Percentiles rank a stretch among this genome's conserved stretches.
phyloP scores from a whole-genome alignment of 2,329 filamentous ascomycete genomes.

The Fusarium fujikuroi region DNA sequence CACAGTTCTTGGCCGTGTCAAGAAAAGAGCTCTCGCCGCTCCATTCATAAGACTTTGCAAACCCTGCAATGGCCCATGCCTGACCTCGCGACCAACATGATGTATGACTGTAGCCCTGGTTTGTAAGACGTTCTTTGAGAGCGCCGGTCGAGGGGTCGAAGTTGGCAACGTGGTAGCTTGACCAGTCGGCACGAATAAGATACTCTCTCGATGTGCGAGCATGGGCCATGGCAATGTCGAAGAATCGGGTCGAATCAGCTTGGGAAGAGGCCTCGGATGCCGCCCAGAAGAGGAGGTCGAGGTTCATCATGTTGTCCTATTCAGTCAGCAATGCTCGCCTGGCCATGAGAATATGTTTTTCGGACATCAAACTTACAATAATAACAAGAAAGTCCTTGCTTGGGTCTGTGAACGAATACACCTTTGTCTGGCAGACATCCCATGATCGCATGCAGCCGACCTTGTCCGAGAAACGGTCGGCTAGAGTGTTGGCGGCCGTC shows the following conservation, averaged over 20 bases:
- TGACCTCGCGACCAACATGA: conserved; percentile 61
- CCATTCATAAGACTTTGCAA: conserved; percentile 59
- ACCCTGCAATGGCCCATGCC: conserved; percentile 61
- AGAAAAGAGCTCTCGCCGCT: conserved; percentile 55
- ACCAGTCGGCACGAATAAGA: conserved; percentile 53
- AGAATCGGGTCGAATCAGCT: conserved; percentile 27
- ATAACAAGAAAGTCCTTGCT: conserved; percentile 53
- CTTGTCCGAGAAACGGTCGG: conserved; percentile 49
- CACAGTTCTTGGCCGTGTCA: conserved; percentile 54
- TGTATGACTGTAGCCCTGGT: conserved; percentile 57
- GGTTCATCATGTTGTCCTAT: conserved; percentile 55
- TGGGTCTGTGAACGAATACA: conserved; percentile 51
- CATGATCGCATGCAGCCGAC: conserved; percentile 55
- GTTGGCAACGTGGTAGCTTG: conserved; percentile 57
- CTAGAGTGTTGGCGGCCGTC: conserved; percentile 50
- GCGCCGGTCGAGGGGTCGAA: conserved; percentile 55
- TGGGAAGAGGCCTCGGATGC: conserved; percentile 33
- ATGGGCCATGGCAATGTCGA: conserved; percentile 52
- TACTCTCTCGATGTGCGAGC: conserved; percentile 52
- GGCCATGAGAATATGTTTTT: rapidly evolving
- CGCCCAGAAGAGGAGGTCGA: conserved; percentile 56
- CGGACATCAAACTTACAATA: conserved; percentile 46
- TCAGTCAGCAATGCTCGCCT: neutral
- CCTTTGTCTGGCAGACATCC: conserved; percentile 55
- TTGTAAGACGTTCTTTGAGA: conserved; percentile 55